Evolutionary conservation across 2,329 filamentous ascomycete genomes (phyloP).

Genomic region (Teratosphaeria nubilosa): DNA sequence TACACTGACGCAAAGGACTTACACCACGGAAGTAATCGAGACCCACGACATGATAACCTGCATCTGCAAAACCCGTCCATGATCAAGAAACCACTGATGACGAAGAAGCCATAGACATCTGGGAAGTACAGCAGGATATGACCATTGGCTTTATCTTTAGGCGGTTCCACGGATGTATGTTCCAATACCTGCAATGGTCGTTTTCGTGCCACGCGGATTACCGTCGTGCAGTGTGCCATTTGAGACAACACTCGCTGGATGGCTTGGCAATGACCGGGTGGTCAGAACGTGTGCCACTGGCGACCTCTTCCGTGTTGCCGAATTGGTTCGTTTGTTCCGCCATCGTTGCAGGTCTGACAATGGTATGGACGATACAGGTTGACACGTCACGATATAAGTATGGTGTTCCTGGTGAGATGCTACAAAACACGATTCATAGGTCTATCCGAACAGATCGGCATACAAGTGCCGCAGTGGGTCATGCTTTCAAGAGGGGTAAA

Average conservation of each 20-base stretch:
- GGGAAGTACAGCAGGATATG: conserved; percentile 14
- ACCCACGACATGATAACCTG: conserved; percentile 9
- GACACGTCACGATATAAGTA: neutral
- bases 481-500: too few species aligned
- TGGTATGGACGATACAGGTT: neutral
- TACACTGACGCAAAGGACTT: neutral
- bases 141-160: conserved; percentile 9
- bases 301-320: neutral
- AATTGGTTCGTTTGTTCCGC: neutral
- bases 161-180: conserved; percentile 11
- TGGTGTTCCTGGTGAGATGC: neutral
- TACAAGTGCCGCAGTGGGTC: neutral
- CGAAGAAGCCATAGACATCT: conserved; percentile 13
- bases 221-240: conserved; percentile 10
- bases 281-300: neutral
- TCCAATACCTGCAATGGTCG: conserved; percentile 7
- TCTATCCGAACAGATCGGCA: neutral
- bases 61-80: conserved; percentile 13
- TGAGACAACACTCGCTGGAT: conserved; percentile 7
- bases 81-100: conserved; percentile 10
- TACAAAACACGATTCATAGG: neutral
- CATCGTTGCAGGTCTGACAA: neutral
- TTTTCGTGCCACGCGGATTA: conserved; percentile 7
- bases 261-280: conserved; percentile 8
- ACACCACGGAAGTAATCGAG: conserved; percentile 14